A percentile compares a stretch with the other conserved stretches of the same genome.
Conservation (phyloP, 345 rosid genomes). For the Rhodamnia argentea region DNA sequence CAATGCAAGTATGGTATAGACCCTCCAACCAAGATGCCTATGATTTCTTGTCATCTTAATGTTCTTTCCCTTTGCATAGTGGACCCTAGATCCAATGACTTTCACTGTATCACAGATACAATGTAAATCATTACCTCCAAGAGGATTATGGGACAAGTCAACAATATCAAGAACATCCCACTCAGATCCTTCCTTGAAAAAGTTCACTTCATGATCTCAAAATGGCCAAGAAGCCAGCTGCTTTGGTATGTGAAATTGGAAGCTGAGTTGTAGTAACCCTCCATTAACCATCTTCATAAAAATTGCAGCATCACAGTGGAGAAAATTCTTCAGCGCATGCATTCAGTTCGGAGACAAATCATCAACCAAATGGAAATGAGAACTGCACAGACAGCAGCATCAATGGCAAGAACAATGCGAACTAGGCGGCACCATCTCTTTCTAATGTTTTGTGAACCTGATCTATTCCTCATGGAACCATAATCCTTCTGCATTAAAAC, state of each 20-base stretch:
- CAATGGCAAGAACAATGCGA: constrained; percentile 60
- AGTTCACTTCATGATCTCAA: background rate
- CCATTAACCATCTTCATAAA: background rate
- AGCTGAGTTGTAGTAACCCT: background rate
- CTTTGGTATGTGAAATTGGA: background rate
- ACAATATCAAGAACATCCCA: background rate
- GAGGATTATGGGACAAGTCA: background rate
- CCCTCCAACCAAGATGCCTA: background rate
- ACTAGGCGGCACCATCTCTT: constrained; percentile 75
- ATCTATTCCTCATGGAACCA: constrained; percentile 50
- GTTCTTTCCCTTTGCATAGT: background rate
- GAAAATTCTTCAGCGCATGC: constrained; percentile 15
- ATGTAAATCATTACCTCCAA: background rate
- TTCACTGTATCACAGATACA: background rate
- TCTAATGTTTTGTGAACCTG: constrained; percentile 40
- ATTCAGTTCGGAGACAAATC: constrained; percentile 44
- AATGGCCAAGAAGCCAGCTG: background rate
- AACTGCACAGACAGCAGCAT: constrained; percentile 59
- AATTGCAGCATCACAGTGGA: background rate
- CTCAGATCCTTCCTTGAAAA: background rate
- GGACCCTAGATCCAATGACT: background rate
- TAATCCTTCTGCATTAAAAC: constrained; percentile 46
- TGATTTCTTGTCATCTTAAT: background rate
- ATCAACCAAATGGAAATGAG: constrained; percentile 62
- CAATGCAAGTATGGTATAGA: background rate